phyloP scores from a whole-genome alignment of 495 filamentous ascomycete species.

The Staphylotrichum longicolle region DNA sequence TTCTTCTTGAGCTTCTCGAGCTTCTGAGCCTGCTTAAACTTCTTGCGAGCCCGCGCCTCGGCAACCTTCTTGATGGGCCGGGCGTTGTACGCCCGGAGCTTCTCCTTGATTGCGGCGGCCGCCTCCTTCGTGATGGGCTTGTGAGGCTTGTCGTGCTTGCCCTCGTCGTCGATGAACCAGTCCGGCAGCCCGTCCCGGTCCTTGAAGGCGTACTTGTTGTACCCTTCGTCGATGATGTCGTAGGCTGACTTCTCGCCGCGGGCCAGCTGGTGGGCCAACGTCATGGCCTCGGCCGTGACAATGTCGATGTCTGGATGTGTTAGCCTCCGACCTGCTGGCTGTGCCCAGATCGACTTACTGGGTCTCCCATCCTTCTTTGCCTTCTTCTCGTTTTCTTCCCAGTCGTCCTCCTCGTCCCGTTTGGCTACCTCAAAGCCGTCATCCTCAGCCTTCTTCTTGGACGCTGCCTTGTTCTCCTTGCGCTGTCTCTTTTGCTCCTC shows the following conservation, averaged over 20 bases:
- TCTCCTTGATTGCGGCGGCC: slow-evolving; percentile 92
- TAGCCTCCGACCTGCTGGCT: slow-evolving; percentile 28
- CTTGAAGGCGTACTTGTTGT: slow-evolving; percentile 88
- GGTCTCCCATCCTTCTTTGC: slow-evolving; percentile 64
- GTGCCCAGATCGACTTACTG: slow-evolving; percentile 48
- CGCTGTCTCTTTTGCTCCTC: slow-evolving; percentile 21
- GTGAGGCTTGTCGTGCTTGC: slow-evolving; percentile 74
- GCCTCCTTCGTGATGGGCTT: slow-evolving; percentile 88
- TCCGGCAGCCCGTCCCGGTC: slow-evolving; percentile 92
- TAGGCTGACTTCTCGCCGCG: slow-evolving; percentile 73
- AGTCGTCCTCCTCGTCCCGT: slow-evolving; percentile 53
- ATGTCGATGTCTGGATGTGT: slow-evolving; percentile 83
- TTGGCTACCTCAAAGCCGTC: slow-evolving; percentile 56
- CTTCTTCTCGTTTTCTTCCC: slow-evolving; percentile 66
- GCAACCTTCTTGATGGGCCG: slow-evolving; percentile 99
- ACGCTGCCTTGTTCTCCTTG: slow-evolving; percentile 10
- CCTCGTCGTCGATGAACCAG: slow-evolving; percentile 96
- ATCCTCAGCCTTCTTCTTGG: slow-evolving; percentile 12
- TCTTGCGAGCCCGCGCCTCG: slow-evolving; percentile 93
- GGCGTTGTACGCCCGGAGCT: slow-evolving; percentile 88
- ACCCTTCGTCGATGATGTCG: slow-evolving; percentile 84
- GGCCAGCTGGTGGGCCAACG: slow-evolving; percentile 88
- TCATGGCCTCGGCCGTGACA: slow-evolving; percentile 98
- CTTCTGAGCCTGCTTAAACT: slow-evolving; percentile 85
- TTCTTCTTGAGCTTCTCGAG: slow-evolving; percentile 96